Evolutionary conservation across 768 basidiomycete species (phyloP), one percentile per base, ranked within the genome.

Genomic region (Lactifluus volemus): DNA sequence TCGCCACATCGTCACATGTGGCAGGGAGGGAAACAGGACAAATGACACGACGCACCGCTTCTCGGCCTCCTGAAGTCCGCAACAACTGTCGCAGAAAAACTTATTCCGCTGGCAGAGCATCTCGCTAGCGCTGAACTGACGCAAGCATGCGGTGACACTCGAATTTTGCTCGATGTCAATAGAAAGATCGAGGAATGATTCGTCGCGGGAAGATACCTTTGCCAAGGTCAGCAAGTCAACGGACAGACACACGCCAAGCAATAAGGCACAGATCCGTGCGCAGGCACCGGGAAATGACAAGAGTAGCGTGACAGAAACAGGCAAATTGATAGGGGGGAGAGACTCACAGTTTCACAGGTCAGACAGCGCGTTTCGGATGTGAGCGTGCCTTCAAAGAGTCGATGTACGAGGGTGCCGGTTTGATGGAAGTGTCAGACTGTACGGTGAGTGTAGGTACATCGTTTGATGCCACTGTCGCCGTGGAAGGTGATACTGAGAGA

Each of bases 111-210:
- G 92, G 68, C 92, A 95, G 19, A 99, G 82, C 95, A 98, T 99
- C 74, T 99, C 97, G 69, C 89, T 92, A 44, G 94, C 95, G 69
- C 92, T 96, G 72, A 99, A 99, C 70, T 95, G 92, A 49, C 93
- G 83, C 39, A 99, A 82, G 71, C 97, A 99, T 7, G 95, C 89
- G 2, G 95, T 96, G 55, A 99, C 86, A 64, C 92, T 96, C 3
- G 94, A 91, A 73, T 98, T 97, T 72, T 97, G 92, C 71, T 98
- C 96, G 67, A 99, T 98, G 72, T 99, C 97, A 73, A 99, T 92
- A 5, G 95, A 98, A n/a, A 99, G 80, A 75, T 99, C 97, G 57
- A 99, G 81, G 75, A 99, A 99, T 10, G 88, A 84, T 73, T 99
- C 97, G 69, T 98, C 96, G 19, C 97, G 86, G 10, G 93, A 89